Evolutionary conservation across 805 yeast genomes (phyloP), one percentile per base, ranked within the genome.

Genomic region (Wickerhamomyces queroliae): DNA sequence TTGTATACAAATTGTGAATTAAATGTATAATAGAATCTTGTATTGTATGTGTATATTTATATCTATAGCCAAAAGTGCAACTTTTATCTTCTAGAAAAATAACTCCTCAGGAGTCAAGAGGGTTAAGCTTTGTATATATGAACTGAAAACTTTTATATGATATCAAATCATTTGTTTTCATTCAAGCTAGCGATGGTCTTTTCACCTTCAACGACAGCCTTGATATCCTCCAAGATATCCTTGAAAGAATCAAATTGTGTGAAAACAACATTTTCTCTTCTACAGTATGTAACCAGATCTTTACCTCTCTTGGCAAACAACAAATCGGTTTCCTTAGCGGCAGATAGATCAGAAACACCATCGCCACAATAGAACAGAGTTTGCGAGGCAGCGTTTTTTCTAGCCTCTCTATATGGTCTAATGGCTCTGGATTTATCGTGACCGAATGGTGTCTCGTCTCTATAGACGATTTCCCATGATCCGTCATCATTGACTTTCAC

Each of bases 291-390:
- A 50, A 91, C 83, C 51, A 93, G 73, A 58, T 93, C 98, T 53
- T 83, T 79, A 36, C 97, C 99, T 48, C 78, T 78, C 66, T 89
- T 91, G 34, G 99, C 99, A 63, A 91, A 93, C 48, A 93, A 67
- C 50, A 91, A 69, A 61, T 93, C 91, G 30, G 99, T 89, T 62
- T 93, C 96, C 56, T 84, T 82, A 19, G 98, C 97, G 19, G 99
- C 99, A 42, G 88, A 78, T 50, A 93, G 69, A 62, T 93, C 99
- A 34, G 95, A 82, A 24, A 93, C 96, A 47, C 99, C 99, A 61
- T 93, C 99, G 43, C 99, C 99, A 56, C 95, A 86, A 69, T 93
- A 93, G 60, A 91, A 87, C 51, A 88, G 72, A 29, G 69, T 67
- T 13, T 95, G 95, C 36, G 76, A 70, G 17, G 61, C 54, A 7